phyloP scores from a whole-genome alignment of 1,284 basidiomycete species.

The Sparassis latifolia region DNA sequence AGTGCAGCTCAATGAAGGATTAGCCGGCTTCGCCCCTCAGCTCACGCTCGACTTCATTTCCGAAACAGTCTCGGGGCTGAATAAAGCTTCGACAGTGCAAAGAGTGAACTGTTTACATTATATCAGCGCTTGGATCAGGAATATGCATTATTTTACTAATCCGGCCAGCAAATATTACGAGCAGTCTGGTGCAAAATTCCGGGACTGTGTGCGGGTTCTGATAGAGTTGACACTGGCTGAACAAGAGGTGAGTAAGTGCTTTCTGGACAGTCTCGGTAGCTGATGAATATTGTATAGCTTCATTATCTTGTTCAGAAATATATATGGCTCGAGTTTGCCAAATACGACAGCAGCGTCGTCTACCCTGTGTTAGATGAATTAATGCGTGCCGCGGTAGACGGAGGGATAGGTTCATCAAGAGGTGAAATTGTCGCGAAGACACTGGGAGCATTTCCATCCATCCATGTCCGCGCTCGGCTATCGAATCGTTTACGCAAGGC shows the following conservation, averaged over 20 bases:
- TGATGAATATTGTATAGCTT: slow-evolving; percentile 38
- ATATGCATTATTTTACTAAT: slow-evolving; percentile 66
- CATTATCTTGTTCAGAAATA: slow-evolving; percentile 62
- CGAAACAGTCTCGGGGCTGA: slow-evolving; percentile 68
- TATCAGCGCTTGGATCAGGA: slow-evolving; percentile 82
- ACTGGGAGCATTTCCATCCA: slow-evolving; percentile 68
- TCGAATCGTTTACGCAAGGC: slow-evolving; percentile 77
- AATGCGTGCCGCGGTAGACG: slow-evolving; percentile 73
- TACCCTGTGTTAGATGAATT: slow-evolving; percentile 76
- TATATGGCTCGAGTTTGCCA: slow-evolving; percentile 72
- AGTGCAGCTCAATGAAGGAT: slow-evolving; percentile 58
- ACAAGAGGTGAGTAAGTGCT: slow-evolving; percentile 43
- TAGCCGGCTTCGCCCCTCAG: slow-evolving; percentile 70
- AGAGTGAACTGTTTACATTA: slow-evolving; percentile 74
- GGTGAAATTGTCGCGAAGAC: slow-evolving; percentile 75
- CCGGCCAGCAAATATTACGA: slow-evolving; percentile 63
- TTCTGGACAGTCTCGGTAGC: slow-evolving; percentile 6
- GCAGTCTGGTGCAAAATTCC: slow-evolving; percentile 61
- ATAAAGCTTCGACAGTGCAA: slow-evolving; percentile 43
- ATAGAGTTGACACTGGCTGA: slow-evolving; percentile 72
- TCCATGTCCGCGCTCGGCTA: slow-evolving; percentile 72
- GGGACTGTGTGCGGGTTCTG: slow-evolving; percentile 73
- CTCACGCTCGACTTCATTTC: slow-evolving; percentile 83
- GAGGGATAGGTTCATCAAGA: slow-evolving; percentile 67
- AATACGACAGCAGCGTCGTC: slow-evolving; percentile 56